Percentiles rank a stretch among this genome's conserved stretches.
phyloP scores from a whole-genome alignment of 2,329 filamentous ascomycete species.

The Alternaria conjuncta region DNA sequence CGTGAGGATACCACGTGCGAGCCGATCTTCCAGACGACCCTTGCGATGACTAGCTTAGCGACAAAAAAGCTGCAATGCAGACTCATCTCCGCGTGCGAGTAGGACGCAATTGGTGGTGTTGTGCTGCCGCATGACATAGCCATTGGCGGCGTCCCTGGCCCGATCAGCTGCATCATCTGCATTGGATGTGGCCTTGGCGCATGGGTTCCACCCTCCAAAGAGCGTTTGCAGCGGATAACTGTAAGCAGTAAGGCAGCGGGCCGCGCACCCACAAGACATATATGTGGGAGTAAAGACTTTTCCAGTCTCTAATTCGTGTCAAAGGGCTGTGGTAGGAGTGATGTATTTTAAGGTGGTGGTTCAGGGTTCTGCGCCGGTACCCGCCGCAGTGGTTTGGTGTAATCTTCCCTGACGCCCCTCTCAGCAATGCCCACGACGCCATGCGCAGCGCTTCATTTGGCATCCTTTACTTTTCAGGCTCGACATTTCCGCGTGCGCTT shows the following conservation, averaged over 20 bases:
- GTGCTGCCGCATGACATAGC: conserved; percentile 29
- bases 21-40: conserved; percentile 2
- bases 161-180: conserved; percentile 19
- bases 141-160: conserved; percentile 31
- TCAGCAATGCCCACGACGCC: conserved; percentile 22
- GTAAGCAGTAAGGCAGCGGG: conserved; percentile 12
- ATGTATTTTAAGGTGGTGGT: not conserved
- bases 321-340: not conserved
- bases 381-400: not conserved
- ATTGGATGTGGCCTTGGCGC: conserved; percentile 24
- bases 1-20: conserved; percentile 8
- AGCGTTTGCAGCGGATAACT: conserved; percentile 29
- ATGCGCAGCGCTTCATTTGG: conserved; percentile 24
- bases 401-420: not conserved
- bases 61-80: conserved; percentile 7
- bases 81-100: conserved; percentile 16
- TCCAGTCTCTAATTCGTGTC: not conserved
- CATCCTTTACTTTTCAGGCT: conserved; percentile 14
- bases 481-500: conserved; percentile 24
- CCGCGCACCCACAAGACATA: conserved; percentile 2
- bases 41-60: conserved; percentile 10
- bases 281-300: not conserved
- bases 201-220: conserved; percentile 15
- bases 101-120: conserved; percentile 8
- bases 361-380: not conserved